Evolutionary conservation across 2,329 filamentous ascomycete species (phyloP).

Genomic region (Penicillium rolfsii): DNA sequence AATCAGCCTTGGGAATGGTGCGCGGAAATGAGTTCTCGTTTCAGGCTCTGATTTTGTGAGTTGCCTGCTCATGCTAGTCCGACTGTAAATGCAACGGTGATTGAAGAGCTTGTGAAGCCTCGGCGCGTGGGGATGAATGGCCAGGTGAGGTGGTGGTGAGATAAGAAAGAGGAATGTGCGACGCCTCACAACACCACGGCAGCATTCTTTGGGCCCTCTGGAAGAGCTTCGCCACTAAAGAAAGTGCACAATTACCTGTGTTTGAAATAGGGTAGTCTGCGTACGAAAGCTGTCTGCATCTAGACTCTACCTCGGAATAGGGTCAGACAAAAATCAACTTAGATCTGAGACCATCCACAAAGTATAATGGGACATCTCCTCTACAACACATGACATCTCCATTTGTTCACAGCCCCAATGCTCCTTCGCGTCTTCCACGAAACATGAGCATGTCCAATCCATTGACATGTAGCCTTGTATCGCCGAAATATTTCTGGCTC

Average conservation of each 20-base stretch:
- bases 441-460: not conserved
- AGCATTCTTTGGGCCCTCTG: not conserved
- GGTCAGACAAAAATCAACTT: not conserved
- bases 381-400: not conserved
- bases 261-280: not conserved
- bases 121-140: not conserved
- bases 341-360: not conserved
- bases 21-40: constrained; percentile 1
- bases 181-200: not conserved
- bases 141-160: not conserved
- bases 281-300: not conserved
- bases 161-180: not conserved
- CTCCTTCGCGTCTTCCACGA: not conserved
- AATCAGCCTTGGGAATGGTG: not conserved
- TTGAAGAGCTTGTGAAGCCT: not conserved
- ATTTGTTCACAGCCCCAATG: not conserved
- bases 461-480: not conserved
- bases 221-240: not conserved
- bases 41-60: not conserved
- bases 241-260: not conserved
- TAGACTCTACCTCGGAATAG: not conserved
- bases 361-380: not conserved
- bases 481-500: not conserved
- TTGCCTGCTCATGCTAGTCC: not conserved
- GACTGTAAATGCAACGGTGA: constrained; percentile 15